These are phyloP conservation scores for Berberis vulgaris DNA, from an alignment of 164 flowering plant genomes.

Conservation along the genomic window DNA sequence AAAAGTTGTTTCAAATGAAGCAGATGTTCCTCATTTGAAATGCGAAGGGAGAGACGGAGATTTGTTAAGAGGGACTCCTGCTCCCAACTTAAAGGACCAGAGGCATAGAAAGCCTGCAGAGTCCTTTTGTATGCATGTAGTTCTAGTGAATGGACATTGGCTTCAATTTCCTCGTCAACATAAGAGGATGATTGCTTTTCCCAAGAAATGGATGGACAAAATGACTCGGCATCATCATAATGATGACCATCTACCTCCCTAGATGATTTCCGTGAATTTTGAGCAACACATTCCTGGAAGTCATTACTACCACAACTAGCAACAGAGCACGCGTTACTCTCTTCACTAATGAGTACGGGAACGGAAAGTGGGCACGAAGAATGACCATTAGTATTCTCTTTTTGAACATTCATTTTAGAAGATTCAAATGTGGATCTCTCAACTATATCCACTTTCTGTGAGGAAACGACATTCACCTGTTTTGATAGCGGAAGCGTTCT, in stretches of 20 bases:
- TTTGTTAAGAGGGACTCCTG: slow-evolving; percentile 42
- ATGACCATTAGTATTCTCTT: slow-evolving; percentile 4
- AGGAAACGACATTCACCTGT: slow-evolving; percentile 16
- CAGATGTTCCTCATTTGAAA: slow-evolving; percentile 51
- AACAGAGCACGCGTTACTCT: slow-evolving; percentile 22
- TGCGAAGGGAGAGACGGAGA: slow-evolving; percentile 40
- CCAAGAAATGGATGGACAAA: slow-evolving; percentile 16
- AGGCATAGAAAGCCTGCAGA: slow-evolving; percentile 36
- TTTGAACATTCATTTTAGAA: slow-evolving; percentile 8
- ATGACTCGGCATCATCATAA: slow-evolving; percentile 28
- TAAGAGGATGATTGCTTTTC: slow-evolving; percentile 4
- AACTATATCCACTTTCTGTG: slow-evolving; percentile 7
- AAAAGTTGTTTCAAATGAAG: slow-evolving; percentile 28
- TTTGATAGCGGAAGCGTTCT: slow-evolving; percentile 4
- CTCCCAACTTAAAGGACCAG: slow-evolving; percentile 61
- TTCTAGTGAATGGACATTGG: slow-evolving; percentile 33
- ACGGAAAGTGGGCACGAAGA: not conserved
- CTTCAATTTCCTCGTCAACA: slow-evolving; percentile 11
- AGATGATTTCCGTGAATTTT: slow-evolving; percentile 4
- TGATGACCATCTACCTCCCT: slow-evolving; percentile 5
- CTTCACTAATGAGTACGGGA: slow-evolving; percentile 13
- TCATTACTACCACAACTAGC: slow-evolving; percentile 34
- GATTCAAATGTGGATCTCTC: slow-evolving; percentile 10
- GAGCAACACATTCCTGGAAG: slow-evolving; percentile 1
- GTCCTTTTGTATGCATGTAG: slow-evolving; percentile 34